Percentiles rank a stretch among this genome's conserved stretches.
These are phyloP conservation scores for Neofusicoccum cordaticola DNA, from an alignment of 2,329 filamentous ascomycete genomes.

Conservation along the genomic window DNA sequence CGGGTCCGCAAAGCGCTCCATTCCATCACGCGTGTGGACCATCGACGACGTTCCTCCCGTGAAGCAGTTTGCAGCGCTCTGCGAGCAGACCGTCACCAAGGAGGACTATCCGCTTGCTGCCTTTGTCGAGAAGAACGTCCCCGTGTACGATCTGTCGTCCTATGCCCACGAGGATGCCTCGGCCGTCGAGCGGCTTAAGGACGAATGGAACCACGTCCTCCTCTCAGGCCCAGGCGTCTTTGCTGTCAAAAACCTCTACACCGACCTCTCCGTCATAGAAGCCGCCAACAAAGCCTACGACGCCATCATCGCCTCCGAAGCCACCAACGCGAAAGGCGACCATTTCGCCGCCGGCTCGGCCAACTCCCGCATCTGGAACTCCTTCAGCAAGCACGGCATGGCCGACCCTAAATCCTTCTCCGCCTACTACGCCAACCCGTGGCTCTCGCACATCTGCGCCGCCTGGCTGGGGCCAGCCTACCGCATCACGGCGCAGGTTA, in stretches of 20 bases:
- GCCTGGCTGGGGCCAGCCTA: slow-evolving; percentile 61
- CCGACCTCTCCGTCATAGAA: slow-evolving; percentile 41
- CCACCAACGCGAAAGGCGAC: slow-evolving; percentile 49
- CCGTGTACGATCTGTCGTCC: slow-evolving; percentile 52
- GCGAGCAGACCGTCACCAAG: slow-evolving; percentile 37
- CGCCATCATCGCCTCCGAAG: slow-evolving; percentile 49
- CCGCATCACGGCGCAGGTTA: slow-evolving; percentile 61
- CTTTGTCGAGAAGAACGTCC: slow-evolving; percentile 50
- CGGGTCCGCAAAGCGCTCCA: background rate
- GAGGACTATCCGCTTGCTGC: slow-evolving; percentile 49
- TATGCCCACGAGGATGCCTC: slow-evolving; percentile 34
- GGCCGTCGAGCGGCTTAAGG: slow-evolving; percentile 47
- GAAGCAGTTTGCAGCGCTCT: slow-evolving; percentile 45
- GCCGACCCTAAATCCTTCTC: slow-evolving; percentile 53
- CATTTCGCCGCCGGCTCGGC: slow-evolving; percentile 58
- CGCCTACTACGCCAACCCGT: slow-evolving; percentile 60
- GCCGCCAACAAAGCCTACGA: slow-evolving; percentile 49
- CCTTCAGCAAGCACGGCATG: slow-evolving; percentile 60
- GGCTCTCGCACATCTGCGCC: slow-evolving; percentile 51
- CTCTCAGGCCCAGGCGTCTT: slow-evolving; percentile 58
- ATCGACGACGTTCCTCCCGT: slow-evolving; percentile 37
- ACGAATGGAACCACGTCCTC: slow-evolving; percentile 61
- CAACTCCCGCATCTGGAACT: slow-evolving; percentile 66
- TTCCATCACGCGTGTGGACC: slow-evolving; percentile 29
- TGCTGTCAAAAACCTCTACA: slow-evolving; percentile 55